phyloP scores from a whole-genome alignment of 495 filamentous ascomycete genomes.

The Aspergillus affinis region DNA sequence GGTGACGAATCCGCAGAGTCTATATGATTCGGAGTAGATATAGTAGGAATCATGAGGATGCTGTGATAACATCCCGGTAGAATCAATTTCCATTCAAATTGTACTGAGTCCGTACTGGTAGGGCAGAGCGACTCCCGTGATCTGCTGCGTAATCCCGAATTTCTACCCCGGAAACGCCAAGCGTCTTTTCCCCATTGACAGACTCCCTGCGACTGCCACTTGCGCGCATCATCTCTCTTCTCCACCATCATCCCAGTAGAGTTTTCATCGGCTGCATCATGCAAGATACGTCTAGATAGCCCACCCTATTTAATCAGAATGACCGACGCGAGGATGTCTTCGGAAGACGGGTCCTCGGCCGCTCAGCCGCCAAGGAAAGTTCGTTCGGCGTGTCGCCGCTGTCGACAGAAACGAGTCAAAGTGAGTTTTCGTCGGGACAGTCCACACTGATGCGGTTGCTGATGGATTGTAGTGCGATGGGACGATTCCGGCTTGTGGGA shows the following conservation, averaged over 20 bases:
- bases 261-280: too few species aligned
- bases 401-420: constrained; percentile 25
- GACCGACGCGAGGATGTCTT: too few species aligned
- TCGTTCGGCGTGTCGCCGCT: constrained; percentile 24
- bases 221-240: background rate
- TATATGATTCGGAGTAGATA: constrained; percentile 22
- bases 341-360: too few species aligned
- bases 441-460: background rate
- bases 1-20: constrained; percentile 18
- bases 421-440: constrained; percentile 2
- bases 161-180: background rate
- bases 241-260: background rate
- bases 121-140: too few species aligned
- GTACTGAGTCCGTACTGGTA: too few species aligned
- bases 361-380: constrained; percentile 15
- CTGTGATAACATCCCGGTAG: too few species aligned
- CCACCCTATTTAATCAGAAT: too few species aligned
- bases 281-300: too few species aligned
- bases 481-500: constrained; percentile 24
- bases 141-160: background rate
- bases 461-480: constrained; percentile 23
- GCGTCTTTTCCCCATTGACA: background rate
- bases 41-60: too few species aligned
- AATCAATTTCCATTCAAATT: too few species aligned
- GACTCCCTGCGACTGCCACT: too few species aligned